Evolutionary conservation across 23 red algal species (phyloP), one percentile per base, ranked within the genome.

Genomic region (Gracilaria domingensis): DNA sequence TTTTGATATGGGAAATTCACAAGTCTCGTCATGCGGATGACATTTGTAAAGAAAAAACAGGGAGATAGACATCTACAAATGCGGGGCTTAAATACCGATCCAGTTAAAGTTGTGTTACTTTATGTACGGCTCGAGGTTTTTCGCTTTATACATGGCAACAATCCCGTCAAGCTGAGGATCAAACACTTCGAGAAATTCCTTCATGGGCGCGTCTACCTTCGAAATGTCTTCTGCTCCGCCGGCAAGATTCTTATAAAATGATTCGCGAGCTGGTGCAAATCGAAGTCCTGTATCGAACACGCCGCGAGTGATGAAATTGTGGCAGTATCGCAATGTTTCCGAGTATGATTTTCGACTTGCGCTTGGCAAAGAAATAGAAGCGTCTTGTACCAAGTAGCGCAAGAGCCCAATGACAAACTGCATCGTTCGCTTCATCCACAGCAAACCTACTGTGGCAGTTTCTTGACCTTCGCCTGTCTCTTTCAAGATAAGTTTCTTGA

Each of bases 401-500:
- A 92, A 50, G 14, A 92, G 65, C 13, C 89, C 89, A 40, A 75
- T 56, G 8, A 92, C 89, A 77, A 92, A 92, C 79, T 92, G 89
- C 79, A 92, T 79, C 20, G 79, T 92, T 3, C 89, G 89, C 69
- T 92, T 92, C 79, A 84, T 84, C 89, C 89, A 92, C 28, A 92
- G 69, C 65, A 92, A 60, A 62, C 75, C 89, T 3, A 92, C 79
- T 17, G 89, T 76, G 0, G 75, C 89, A 13, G 89, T 71, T 45
- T 83, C 66, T 20, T 34, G 12, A n/a, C 89, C 89, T 48, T 35
- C 62, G 34, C 89, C 79, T 6, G 38, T 55, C 48, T 92, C 89
- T n/a, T 71, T 76, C 54, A 71, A 21, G 34, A 92, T 92, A 16
- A 75, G 42, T 53, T 92, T 92, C 14, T 51, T 55, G 49, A 92